Evolutionary conservation across 345 rosid species (phyloP).

Genomic region (Clausena lansium): DNA sequence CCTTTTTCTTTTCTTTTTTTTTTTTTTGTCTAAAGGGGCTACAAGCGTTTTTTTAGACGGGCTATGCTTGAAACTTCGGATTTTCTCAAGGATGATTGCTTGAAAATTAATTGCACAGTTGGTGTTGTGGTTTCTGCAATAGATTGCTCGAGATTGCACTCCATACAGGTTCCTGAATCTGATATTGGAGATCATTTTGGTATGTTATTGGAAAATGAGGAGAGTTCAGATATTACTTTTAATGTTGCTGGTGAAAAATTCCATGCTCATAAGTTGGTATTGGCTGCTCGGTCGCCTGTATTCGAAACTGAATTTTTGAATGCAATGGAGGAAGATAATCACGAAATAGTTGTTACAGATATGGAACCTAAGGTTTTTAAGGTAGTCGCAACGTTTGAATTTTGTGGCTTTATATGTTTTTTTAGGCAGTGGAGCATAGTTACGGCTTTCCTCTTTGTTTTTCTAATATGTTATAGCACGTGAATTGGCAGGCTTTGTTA

Average conservation of each 20-base stretch:
- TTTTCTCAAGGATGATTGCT: constrained; percentile 84
- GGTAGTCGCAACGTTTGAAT: constrained; percentile 35
- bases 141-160: constrained; percentile 74
- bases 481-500: constrained; percentile 64
- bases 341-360: constrained; percentile 56
- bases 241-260: constrained; percentile 72
- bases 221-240: constrained; percentile 74
- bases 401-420: neutral
- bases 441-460: constrained; percentile 9
- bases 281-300: constrained; percentile 84
- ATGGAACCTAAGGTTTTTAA: constrained; percentile 86
- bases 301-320: constrained; percentile 68
- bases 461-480: constrained; percentile 17
- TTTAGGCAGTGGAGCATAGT: neutral
- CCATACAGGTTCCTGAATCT: constrained; percentile 84
- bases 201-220: constrained; percentile 75
- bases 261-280: constrained; percentile 76
- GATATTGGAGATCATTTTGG: constrained; percentile 85
- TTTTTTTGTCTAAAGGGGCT: constrained; percentile 60
- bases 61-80: constrained; percentile 76
- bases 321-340: constrained; percentile 53
- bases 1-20: too few species aligned
- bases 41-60: constrained; percentile 87
- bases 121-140: constrained; percentile 91
- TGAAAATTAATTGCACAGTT: constrained; percentile 84